These are phyloP conservation scores for Ganoderma meredithae DNA, from an alignment of 1,284 basidiomycete species.

Conservation along the genomic window DNA sequence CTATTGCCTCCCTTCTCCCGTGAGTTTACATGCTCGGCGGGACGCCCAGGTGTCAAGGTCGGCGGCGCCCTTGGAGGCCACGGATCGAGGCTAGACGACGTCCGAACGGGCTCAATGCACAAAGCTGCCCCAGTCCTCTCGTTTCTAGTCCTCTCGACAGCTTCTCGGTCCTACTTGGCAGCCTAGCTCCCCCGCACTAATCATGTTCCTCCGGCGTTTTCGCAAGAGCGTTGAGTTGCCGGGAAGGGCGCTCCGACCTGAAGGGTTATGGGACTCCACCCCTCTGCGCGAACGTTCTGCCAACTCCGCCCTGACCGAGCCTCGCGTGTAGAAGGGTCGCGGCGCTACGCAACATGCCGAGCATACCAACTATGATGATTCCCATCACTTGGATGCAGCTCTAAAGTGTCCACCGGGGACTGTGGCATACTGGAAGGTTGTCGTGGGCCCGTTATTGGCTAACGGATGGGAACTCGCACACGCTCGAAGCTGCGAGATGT, in stretches of 20 bases:
- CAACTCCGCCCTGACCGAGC: neutral
- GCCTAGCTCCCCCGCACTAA: neutral
- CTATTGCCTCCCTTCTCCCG: neutral
- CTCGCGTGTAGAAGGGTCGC: neutral
- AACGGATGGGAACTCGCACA: neutral
- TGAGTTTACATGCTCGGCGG: constrained; percentile 4
- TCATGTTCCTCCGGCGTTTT: neutral
- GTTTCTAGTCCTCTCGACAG: neutral
- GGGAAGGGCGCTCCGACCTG: neutral
- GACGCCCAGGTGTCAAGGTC: neutral
- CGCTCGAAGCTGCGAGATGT: neutral
- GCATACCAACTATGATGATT: neutral
- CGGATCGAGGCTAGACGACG: neutral
- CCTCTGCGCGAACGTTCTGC: neutral
- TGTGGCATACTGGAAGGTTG: neutral
- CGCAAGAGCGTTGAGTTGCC: neutral
- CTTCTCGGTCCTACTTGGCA: neutral
- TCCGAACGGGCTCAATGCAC: constrained; percentile 6
- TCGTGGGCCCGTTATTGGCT: constrained; percentile 1
- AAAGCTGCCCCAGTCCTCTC: neutral
- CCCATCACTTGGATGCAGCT: neutral
- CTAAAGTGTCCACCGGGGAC: neutral
- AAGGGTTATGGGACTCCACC: neutral
- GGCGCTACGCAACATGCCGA: neutral
- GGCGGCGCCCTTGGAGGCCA: neutral